A percentile compares a stretch with the other conserved stretches of the same genome.
Conservation (phyloP, 371 early-diverging fungal genomes). For the Phascolomyces articulosus region DNA sequence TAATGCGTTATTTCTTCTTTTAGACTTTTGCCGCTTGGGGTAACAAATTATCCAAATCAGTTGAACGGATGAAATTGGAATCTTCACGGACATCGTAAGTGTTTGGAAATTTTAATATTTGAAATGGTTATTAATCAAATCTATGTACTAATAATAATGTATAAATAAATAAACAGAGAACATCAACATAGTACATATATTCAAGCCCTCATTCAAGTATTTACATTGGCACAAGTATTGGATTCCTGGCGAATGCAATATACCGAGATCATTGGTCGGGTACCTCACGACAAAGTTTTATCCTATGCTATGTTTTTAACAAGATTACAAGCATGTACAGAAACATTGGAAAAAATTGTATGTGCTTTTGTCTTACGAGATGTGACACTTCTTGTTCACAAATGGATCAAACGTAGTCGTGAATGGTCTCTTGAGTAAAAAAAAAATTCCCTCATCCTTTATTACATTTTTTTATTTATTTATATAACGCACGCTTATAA, state of each 20-base stretch:
- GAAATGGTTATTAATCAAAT: too few species aligned
- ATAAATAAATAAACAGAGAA: slow-evolving; percentile 8
- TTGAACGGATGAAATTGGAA: slow-evolving; percentile 37
- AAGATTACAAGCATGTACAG: slow-evolving; percentile 20
- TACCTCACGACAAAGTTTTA: slow-evolving; percentile 15
- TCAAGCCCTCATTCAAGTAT: slow-evolving; percentile 28
- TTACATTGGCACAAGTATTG: slow-evolving; percentile 24
- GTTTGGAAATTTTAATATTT: neutral
- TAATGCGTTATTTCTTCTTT: neutral
- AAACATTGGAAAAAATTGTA: slow-evolving; percentile 24
- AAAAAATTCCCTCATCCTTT: neutral
- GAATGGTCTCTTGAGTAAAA: slow-evolving; percentile 43
- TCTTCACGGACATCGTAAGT: slow-evolving; percentile 29
- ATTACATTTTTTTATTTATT: too few species aligned
- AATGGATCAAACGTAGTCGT: slow-evolving; percentile 42
- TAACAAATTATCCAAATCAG: slow-evolving; percentile 34
- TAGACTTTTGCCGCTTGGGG: slow-evolving; percentile 30
- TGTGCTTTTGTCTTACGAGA: slow-evolving; percentile 45
- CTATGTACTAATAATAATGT: too few species aligned
- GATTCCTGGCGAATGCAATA: slow-evolving; percentile 27
- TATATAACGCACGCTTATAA: too few species aligned
- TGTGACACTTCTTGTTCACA: slow-evolving; percentile 32
- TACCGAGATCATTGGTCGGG: slow-evolving; percentile 10
- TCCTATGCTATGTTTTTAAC: slow-evolving; percentile 15
- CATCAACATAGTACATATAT: slow-evolving; percentile 33